Percentiles rank a stretch among this genome's conserved stretches.
These are phyloP conservation scores for Neoscytalidium dimidiatum DNA, from an alignment of 2,329 filamentous ascomycete species.

Conservation along the genomic window DNA sequence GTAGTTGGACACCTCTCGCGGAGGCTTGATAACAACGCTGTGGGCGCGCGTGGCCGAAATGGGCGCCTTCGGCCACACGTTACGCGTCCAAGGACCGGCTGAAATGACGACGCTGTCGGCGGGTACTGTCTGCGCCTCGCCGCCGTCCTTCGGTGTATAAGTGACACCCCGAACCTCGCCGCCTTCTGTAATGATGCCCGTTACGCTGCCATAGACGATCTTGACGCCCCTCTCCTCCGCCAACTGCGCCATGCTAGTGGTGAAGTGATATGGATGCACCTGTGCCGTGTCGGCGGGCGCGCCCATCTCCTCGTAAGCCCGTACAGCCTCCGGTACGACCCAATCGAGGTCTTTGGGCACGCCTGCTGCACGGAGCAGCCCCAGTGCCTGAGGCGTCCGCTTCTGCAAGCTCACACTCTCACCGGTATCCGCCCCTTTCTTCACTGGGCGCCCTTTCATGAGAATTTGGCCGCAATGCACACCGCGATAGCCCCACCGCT, in stretches of 20 bases:
- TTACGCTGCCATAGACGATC: slow-evolving; percentile 70
- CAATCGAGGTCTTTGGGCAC: slow-evolving; percentile 82
- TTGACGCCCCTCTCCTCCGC: slow-evolving; percentile 62
- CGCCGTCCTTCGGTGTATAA: slow-evolving; percentile 56
- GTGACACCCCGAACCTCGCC: slow-evolving; percentile 62
- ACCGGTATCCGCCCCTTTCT: slow-evolving; percentile 26
- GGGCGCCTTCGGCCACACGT: slow-evolving; percentile 55
- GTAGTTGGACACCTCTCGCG: slow-evolving; percentile 66
- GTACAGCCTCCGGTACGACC: slow-evolving; percentile 69
- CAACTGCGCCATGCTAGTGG: slow-evolving; percentile 76
- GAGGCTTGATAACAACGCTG: slow-evolving; percentile 62
- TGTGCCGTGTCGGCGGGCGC: slow-evolving; percentile 80
- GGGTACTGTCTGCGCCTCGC: slow-evolving; percentile 50
- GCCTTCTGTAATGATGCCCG: slow-evolving; percentile 56
- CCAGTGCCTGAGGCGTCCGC: slow-evolving; percentile 51
- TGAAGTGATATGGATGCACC: slow-evolving; percentile 91
- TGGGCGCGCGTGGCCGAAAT: slow-evolving; percentile 64
- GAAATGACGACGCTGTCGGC: slow-evolving; percentile 62
- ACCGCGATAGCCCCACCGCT: slow-evolving; percentile 83
- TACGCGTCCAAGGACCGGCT: slow-evolving; percentile 63
- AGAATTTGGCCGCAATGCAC: slow-evolving; percentile 72
- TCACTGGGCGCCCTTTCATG: slow-evolving; percentile 48
- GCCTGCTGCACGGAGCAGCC: slow-evolving; percentile 56
- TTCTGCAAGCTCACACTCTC: slow-evolving; percentile 58
- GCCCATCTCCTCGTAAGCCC: slow-evolving; percentile 81